phyloP scores from a whole-genome alignment of 768 basidiomycete genomes.

The Leccinellum luteum region DNA sequence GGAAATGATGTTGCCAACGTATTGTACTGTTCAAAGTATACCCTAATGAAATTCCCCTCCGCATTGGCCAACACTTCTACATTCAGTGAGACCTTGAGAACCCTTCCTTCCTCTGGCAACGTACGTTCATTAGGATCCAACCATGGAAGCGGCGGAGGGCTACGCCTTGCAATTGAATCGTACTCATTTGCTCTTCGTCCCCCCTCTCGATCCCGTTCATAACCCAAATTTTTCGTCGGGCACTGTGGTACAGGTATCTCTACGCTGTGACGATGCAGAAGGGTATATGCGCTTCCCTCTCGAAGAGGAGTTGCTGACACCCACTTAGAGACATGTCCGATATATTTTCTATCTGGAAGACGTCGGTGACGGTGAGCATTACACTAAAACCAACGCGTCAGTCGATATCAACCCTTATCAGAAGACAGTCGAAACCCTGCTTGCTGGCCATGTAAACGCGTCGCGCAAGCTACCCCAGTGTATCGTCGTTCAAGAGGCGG shows the following conservation, averaged over 20 bases:
- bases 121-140: not conserved
- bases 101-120: not conserved
- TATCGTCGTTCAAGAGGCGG: constrained; percentile 10
- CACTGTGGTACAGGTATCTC: constrained; percentile 24
- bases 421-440: constrained; percentile 26
- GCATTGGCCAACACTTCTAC: not conserved
- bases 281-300: constrained; percentile 19
- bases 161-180: constrained; percentile 20
- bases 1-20: constrained; percentile 39
- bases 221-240: constrained; percentile 5
- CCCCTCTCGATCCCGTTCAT: not conserved
- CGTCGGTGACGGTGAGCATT: constrained; percentile 21
- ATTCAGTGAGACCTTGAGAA: not conserved
- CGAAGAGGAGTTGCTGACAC: not conserved
- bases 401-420: constrained; percentile 1
- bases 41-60: not conserved
- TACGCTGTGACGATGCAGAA: constrained; percentile 13
- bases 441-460: constrained; percentile 19
- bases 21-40: not conserved
- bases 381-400: not conserved
- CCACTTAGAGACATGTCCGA: constrained; percentile 3
- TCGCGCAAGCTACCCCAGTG: constrained; percentile 12
- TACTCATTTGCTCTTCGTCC: constrained; percentile 27
- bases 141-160: not conserved
- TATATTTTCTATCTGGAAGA: constrained; percentile 4